Conservation (phyloP, 176 grass and related monocot genomes). For the Triticum turgidum region DNA sequence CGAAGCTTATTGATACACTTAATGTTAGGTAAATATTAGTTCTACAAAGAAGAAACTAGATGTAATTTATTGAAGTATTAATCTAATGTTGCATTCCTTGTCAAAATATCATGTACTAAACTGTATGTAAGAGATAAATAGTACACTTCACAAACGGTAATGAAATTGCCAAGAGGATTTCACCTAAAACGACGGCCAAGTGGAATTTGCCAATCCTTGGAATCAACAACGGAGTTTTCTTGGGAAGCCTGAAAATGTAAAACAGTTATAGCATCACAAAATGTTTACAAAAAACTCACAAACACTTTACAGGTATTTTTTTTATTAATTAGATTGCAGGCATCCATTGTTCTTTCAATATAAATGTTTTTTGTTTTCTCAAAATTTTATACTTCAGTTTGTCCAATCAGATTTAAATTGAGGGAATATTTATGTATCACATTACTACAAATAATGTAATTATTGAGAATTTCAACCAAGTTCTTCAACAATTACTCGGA, state of each 20-base stretch:
- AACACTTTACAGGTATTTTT: background rate
- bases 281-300: no score
- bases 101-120: background rate
- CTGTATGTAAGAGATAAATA: slow-evolving; percentile 1
- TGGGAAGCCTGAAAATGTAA: slow-evolving; percentile 54
- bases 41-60: background rate
- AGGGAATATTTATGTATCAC: background rate
- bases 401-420: background rate
- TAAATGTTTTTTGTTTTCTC: background rate
- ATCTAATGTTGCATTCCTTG: background rate
- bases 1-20: background rate
- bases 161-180: background rate
- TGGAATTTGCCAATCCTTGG: slow-evolving; percentile 85
- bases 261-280: background rate
- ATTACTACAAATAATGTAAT: background rate
- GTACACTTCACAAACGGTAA: background rate
- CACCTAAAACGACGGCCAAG: slow-evolving; percentile 73
- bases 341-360: background rate
- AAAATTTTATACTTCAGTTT: background rate
- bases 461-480: background rate
- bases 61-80: background rate
- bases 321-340: background rate
- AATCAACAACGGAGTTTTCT: slow-evolving; percentile 65
- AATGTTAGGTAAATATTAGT: background rate
- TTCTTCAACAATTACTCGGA: background rate